A percentile compares a stretch with the other conserved stretches of the same genome.
Conservation (phyloP, 805 yeast genomes). For the Cyberlindnera sargentensis region DNA sequence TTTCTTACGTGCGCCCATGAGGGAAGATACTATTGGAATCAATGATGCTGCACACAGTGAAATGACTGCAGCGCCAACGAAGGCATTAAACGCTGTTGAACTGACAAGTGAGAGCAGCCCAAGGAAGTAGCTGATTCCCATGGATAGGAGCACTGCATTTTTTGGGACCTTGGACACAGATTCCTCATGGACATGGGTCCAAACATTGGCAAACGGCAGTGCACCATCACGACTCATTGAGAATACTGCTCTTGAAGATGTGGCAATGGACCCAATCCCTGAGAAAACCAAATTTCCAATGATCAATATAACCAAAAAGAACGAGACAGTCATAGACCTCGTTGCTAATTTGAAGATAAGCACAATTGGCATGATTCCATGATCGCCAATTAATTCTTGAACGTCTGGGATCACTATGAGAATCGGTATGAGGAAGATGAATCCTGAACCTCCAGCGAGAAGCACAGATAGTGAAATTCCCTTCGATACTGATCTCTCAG, state of each 20-base stretch:
- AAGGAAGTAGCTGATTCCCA: slow-evolving; percentile 50
- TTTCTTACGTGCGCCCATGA: slow-evolving; percentile 52
- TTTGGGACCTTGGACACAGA: slow-evolving; percentile 57
- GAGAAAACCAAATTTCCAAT: slow-evolving; percentile 69
- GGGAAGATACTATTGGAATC: slow-evolving; percentile 60
- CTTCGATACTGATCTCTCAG: slow-evolving; percentile 68
- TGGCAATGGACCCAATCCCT: slow-evolving; percentile 72
- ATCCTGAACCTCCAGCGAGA: slow-evolving; percentile 60
- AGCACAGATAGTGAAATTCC: slow-evolving; percentile 63
- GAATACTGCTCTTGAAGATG: slow-evolving; percentile 76
- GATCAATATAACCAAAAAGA: slow-evolving; percentile 57
- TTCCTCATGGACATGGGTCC: slow-evolving; percentile 58
- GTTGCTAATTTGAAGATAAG: slow-evolving; percentile 68
- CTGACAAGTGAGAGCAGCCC: slow-evolving; percentile 65
- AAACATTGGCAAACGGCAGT: slow-evolving; percentile 53
- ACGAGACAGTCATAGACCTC: slow-evolving; percentile 59
- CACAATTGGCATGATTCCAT: slow-evolving; percentile 69
- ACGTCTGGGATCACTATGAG: slow-evolving; percentile 67
- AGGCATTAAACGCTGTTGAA: slow-evolving; percentile 72
- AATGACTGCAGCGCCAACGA: slow-evolving; percentile 76
- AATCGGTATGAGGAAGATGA: slow-evolving; percentile 66
- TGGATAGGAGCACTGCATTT: slow-evolving; percentile 60
- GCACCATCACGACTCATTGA: slow-evolving; percentile 83
- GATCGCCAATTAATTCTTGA: slow-evolving; percentile 44
- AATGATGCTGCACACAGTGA: slow-evolving; percentile 71